These are phyloP conservation scores for Helichrysum umbraculigerum DNA, from an alignment of 129 eudicot genomes.

Conservation along the genomic window DNA sequence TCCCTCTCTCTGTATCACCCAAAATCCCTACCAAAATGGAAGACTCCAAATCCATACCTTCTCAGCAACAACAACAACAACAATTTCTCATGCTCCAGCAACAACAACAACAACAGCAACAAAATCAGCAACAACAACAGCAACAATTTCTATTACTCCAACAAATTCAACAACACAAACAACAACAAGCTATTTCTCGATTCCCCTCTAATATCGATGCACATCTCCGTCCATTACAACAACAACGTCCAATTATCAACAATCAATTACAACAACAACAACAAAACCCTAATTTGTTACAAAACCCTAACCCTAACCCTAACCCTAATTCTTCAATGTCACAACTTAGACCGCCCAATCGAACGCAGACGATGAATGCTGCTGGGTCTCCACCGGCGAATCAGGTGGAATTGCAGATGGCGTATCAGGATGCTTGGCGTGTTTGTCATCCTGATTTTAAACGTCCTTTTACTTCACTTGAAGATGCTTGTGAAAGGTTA, in stretches of 20 bases:
- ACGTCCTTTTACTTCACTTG: conserved; percentile 35
- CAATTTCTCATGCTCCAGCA: conserved; percentile 33
- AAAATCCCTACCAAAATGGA: neutral
- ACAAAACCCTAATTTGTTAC: conserved; percentile 18
- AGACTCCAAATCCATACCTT: too few relatives aligned
- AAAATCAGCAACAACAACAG: conserved; percentile 3
- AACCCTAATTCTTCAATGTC: conserved; percentile 35
- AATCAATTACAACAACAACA: conserved; percentile 10
- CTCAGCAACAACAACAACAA: conserved; percentile 11
- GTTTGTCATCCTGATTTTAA: conserved; percentile 88
- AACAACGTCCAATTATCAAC: conserved; percentile 27
- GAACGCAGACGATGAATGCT: conserved; percentile 25
- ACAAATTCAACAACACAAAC: conserved; percentile 47
- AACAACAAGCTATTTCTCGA: conserved; percentile 66
- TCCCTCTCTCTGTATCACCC: too few relatives aligned
- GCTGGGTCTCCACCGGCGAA: conserved; percentile 44
- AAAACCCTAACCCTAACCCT: conserved; percentile 32
- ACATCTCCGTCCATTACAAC: conserved; percentile 56
- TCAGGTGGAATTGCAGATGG: conserved; percentile 69
- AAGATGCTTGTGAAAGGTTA: conserved; percentile 48
- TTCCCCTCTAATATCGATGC: conserved; percentile 88
- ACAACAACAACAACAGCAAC: conserved; percentile 39
- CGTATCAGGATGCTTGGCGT: conserved; percentile 94
- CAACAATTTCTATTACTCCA: conserved; percentile 35
- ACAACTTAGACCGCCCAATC: conserved; percentile 25